Conservation (phyloP, 139 green algal genomes). For the Chlorella sorokiniana region DNA sequence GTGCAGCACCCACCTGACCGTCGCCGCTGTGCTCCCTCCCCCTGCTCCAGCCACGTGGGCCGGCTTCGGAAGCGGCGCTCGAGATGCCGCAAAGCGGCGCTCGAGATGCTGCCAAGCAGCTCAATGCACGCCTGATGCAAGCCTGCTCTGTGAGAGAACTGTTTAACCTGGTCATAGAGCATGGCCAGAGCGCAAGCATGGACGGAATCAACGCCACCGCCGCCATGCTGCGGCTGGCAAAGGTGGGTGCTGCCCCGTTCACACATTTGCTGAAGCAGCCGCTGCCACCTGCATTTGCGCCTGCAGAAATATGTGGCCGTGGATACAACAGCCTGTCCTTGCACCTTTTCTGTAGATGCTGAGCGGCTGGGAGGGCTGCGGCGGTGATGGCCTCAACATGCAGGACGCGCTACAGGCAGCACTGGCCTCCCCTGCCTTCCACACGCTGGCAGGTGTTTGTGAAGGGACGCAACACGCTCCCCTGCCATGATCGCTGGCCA, state of each 20-base stretch:
- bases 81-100: not conserved
- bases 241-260: not conserved
- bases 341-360: not conserved
- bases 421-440: constrained; percentile 5
- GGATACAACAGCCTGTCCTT: too few species aligned
- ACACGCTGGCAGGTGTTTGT: not conserved
- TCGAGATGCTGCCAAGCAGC: constrained; percentile 4
- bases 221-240: constrained; percentile 27
- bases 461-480: too few species aligned
- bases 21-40: too few species aligned
- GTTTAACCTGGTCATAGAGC: not conserved
- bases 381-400: not conserved
- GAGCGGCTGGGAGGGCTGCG: not conserved
- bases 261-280: not conserved
- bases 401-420: not conserved
- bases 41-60: too few species aligned
- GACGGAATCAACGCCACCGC: constrained; percentile 21
- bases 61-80: too few species aligned
- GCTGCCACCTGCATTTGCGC: not conserved
- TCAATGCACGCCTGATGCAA: constrained; percentile 11
- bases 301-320: too few species aligned
- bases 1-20: too few species aligned
- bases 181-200: not conserved
- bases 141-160: not conserved
- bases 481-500: not conserved